Evolutionary conservation across 305 asterid species (phyloP).

Genomic region (Withania somnifera): DNA sequence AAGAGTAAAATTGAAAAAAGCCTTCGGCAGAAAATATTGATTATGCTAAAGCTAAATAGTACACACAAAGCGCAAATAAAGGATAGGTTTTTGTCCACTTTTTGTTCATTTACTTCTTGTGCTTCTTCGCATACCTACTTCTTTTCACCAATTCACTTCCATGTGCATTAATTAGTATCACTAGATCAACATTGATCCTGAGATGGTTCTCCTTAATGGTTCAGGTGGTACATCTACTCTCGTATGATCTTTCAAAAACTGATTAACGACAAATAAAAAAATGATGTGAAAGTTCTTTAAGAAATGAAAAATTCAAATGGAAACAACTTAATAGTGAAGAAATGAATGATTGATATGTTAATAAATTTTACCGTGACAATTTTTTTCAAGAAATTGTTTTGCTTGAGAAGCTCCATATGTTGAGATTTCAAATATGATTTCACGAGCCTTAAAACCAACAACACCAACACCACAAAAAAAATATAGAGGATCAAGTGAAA

Average conservation of each 20-base stretch:
- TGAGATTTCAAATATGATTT: background rate
- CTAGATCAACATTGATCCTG: background rate
- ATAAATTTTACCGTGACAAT: background rate
- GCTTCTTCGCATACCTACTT: background rate
- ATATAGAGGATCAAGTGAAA: background rate
- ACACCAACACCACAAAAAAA: background rate
- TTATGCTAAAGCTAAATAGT: background rate
- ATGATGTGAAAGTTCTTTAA: background rate
- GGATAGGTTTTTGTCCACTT: background rate
- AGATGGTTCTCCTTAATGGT: constrained; percentile 1
- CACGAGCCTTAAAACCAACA: background rate
- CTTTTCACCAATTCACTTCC: background rate
- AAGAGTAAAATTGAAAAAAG: background rate
- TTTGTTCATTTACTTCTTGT: background rate
- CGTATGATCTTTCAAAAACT: background rate
- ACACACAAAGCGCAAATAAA: background rate
- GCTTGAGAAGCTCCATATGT: background rate
- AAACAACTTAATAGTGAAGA: background rate
- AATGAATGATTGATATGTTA: background rate
- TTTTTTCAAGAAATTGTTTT: constrained; percentile 1
- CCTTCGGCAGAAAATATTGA: background rate
- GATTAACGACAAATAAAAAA: background rate
- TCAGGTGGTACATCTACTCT: background rate
- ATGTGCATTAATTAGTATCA: constrained; percentile 22
- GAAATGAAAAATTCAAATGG: background rate